Evolutionary conservation across 139 green algal genomes (phyloP), one percentile per base, ranked within the genome.

Genomic region (Ettlia oleoabundans): DNA sequence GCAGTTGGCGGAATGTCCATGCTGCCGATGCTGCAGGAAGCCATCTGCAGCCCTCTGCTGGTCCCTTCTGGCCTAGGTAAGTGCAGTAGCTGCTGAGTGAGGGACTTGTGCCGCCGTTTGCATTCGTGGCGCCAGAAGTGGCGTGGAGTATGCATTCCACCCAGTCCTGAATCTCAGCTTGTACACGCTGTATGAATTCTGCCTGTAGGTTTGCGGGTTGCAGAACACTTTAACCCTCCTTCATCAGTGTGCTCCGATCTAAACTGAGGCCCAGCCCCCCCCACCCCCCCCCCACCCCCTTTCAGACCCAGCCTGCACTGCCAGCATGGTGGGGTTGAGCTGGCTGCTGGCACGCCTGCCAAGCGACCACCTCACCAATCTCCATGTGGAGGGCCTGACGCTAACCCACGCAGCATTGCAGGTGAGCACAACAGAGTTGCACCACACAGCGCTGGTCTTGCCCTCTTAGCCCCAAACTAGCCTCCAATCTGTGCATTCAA

Each of bases 11-110:
- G 65, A 35, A 52, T 73, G 65, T 10, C 65, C 1, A 10, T 73
- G 35, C 65, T 73, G 65, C 65, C 65, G 37, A 35, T 73, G 65
- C 65, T 73, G 37, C 65, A 73, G 37, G 35, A 73, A 10, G 65
- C 65, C n/a, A 32, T 73, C 35, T 35, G 37, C 65, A 52, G 19
- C 65, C 65, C 65, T 15, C n/a, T n/a, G n/a, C n/a, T n/a, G n/a
- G n/a, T n/a, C n/a, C n/a, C n/a, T n/a, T n/a, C n/a, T n/a, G n/a
- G n/a, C n/a, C n/a, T n/a, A n/a, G n/a, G n/a, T n/a, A n/a, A n/a
- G n/a, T n/a, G n/a, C n/a, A n/a, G n/a, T n/a, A n/a, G n/a, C n/a
- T n/a, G n/a, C n/a, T n/a, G n/a, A n/a, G n/a, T n/a, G n/a, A n/a
- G n/a, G n/a, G n/a, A n/a, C n/a, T n/a, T n/a, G n/a, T n/a, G n/a